A percentile compares a stretch with the other conserved stretches of the same genome.
phyloP scores from a whole-genome alignment of 495 filamentous ascomycete species.

The Oleoguttula mirabilis region DNA sequence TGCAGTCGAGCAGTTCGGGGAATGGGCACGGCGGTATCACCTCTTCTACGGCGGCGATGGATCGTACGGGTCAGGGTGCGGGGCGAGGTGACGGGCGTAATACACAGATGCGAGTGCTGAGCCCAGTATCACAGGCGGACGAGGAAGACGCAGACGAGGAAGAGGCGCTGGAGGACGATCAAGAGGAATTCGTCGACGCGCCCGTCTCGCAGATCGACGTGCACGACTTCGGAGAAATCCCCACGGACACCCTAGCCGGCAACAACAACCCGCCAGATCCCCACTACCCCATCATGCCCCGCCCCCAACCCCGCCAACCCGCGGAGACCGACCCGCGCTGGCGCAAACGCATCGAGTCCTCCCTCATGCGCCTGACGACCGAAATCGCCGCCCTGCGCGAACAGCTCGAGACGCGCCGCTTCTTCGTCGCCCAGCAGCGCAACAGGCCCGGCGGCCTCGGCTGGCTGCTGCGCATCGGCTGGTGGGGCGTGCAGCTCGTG shows the following conservation, averaged over 20 bases:
- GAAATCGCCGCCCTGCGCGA: constrained; percentile 91
- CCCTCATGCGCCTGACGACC: constrained; percentile 78
- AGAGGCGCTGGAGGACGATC: constrained; percentile 18
- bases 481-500: constrained; percentile 59
- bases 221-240: constrained; percentile 16
- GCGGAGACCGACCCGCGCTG: constrained; percentile 40
- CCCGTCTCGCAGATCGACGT: constrained; percentile 30
- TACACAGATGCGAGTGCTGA: constrained; percentile 43
- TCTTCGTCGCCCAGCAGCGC: constrained; percentile 35
- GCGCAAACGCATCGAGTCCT: constrained; percentile 73
- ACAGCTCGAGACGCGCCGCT: constrained; percentile 61
- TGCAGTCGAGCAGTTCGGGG: constrained; percentile 9
- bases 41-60: constrained; percentile 13
- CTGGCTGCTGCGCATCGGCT: constrained; percentile 65
- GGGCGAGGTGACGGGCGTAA: background rate
- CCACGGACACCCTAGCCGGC: background rate
- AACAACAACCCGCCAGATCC: constrained; percentile 10
- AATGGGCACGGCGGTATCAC: constrained; percentile 4
- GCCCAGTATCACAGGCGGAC: constrained; percentile 70
- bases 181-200: constrained; percentile 32
- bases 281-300: constrained; percentile 6
- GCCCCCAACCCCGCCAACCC: constrained; percentile 17
- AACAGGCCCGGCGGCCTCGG: constrained; percentile 46
- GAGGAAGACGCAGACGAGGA: constrained; percentile 41
- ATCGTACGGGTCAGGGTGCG: background rate